Base-by-base conservation (phyloP, 2,329 filamentous ascomycete species). In the Monilinia fructicola region DNA sequence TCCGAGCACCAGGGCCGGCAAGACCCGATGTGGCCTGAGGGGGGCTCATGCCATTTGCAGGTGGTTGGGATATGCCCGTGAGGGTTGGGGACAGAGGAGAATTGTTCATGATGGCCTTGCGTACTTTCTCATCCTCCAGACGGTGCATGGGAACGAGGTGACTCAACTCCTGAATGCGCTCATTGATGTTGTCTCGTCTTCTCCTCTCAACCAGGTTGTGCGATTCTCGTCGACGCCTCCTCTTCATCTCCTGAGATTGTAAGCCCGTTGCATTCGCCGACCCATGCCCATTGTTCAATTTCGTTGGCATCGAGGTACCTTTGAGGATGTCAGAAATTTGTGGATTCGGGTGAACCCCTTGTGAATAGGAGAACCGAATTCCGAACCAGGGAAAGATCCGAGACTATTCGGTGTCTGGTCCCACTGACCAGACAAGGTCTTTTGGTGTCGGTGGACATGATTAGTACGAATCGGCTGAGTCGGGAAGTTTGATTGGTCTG, bases 131-230 rank as follows among this genome's bases (percentile, higher is more conserved):
- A 76, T 98, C 95, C 74, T 99, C 95, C 2, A 99, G 84, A 68
- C 95, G 89, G 78, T 99, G 95, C 68, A 89, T 85, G 31, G 95
- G 95, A 2, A 99, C 94, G 23, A 99, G 85, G 74, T 93, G 92
- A 75, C 94, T 97, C 10, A 99, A 85, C 76, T 99, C 95, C 75
- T 98, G 94, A 70, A 99, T 99, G 54, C 95, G 88, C 79, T 99
- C 95, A 73, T 99, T 99, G 82, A 99, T 99, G 77, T 98, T 98
- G 80, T 98, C 95, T 69, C 95, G 88, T 69, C 95, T 90, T 62
- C 95, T 89, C 66, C 95, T 92, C 81, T 99, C 95, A 14, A 99
- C 95, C 50, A 96, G 84, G 76, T 99, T 98, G 81, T 99, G 95
- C 0, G 94, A 98, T 75, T 97, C 95, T 50, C 95, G 86, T 68